Evolutionary conservation across 768 basidiomycete species (phyloP).

Genomic region (Pleurotus eryngii): DNA sequence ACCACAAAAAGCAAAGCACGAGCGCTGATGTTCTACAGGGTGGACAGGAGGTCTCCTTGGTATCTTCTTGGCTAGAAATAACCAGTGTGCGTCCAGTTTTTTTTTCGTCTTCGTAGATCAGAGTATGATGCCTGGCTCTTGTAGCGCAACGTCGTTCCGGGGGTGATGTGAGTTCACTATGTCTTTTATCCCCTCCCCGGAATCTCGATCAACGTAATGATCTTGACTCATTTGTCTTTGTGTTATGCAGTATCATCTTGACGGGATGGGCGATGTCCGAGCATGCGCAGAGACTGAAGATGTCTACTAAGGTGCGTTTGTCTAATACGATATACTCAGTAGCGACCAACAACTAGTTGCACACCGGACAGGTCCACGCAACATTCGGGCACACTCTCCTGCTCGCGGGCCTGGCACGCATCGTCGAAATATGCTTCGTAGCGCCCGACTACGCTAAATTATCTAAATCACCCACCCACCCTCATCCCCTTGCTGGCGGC

Average conservation of each 20-base stretch:
- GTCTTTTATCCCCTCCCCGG: background rate
- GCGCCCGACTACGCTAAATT: conserved; percentile 18
- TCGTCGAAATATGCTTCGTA: conserved; percentile 85
- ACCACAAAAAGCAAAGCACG: background rate
- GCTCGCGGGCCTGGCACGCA: conserved; percentile 74
- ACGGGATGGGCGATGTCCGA: conserved; percentile 96
- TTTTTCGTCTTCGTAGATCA: background rate
- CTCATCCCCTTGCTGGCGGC: too few relatives aligned
- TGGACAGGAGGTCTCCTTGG: conserved; percentile 92
- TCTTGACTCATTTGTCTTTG: too few relatives aligned
- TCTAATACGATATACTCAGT: background rate
- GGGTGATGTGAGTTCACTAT: conserved; percentile 57
- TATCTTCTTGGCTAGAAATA: conserved; percentile 75
- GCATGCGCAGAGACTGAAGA: conserved; percentile 79
- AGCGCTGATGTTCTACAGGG: conserved; percentile 44
- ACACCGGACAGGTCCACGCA: conserved; percentile 59
- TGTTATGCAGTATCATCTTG: conserved; percentile 61
- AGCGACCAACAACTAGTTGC: background rate
- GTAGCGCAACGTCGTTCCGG: conserved; percentile 78
- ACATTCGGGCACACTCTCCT: conserved; percentile 86
- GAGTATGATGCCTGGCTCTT: background rate
- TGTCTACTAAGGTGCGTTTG: conserved; percentile 68
- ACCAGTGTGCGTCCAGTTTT: conserved; percentile 48
- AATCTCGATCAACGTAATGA: background rate
- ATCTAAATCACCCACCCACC: too few relatives aligned